These are phyloP conservation scores for Acacia confusa DNA, from an alignment of 306 rosid species.

Conservation along the genomic window DNA sequence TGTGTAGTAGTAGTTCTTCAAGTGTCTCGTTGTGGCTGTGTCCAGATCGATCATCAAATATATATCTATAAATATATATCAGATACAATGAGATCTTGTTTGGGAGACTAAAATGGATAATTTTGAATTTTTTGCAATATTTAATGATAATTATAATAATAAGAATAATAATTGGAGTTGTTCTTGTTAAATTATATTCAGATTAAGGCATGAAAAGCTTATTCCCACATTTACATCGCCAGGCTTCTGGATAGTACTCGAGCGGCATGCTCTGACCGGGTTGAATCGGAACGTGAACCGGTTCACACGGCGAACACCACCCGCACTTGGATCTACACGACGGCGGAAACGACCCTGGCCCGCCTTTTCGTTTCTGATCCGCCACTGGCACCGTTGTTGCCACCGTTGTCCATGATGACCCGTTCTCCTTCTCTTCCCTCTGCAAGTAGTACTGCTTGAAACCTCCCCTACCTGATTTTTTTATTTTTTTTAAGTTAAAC, in stretches of 20 bases:
- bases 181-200: not conserved
- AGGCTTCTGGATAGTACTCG: slow-evolving; percentile 96
- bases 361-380: slow-evolving; percentile 45
- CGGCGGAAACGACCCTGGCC: slow-evolving; percentile 86
- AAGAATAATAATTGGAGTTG: not conserved
- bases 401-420: not conserved
- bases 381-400: not conserved
- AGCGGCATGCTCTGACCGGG: slow-evolving; percentile 73
- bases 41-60: not conserved
- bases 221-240: slow-evolving; percentile 93
- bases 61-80: not conserved
- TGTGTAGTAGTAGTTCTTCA: not conserved
- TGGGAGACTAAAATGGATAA: slow-evolving; percentile 13
- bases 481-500: no score
- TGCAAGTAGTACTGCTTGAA: not conserved
- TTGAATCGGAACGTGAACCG: slow-evolving; percentile 85
- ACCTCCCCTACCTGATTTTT: slow-evolving; percentile 31
- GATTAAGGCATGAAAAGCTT: slow-evolving; percentile 77
- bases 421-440: slow-evolving; percentile 8
- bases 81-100: not conserved
- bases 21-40: not conserved
- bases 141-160: not conserved
- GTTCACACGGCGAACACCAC: slow-evolving; percentile 69
- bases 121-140: slow-evolving; percentile 29
- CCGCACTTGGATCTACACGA: slow-evolving; percentile 85